A percentile compares a stretch with the other conserved stretches of the same genome.
Evolutionary conservation across 129 eudicot species (phyloP).

Genomic region (Flaveria bidentis): DNA sequence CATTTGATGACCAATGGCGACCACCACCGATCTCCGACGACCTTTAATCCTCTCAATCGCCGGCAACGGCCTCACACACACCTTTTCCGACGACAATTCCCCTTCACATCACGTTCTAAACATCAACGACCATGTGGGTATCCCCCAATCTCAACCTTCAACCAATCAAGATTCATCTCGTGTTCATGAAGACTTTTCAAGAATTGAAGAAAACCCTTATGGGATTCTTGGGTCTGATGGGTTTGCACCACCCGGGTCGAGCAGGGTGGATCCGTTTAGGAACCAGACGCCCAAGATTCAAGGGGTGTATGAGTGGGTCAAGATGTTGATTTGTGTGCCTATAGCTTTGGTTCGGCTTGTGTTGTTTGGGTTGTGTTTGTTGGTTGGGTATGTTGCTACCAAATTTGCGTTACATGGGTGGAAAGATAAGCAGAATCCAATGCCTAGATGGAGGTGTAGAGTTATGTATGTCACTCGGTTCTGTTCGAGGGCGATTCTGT

Average conservation of each 20-base stretch:
- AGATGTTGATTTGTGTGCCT: conserved; percentile 68
- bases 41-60: conserved; percentile 26
- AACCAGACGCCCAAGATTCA: conserved; percentile 60
- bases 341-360: conserved; percentile 59
- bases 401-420: conserved; percentile 66
- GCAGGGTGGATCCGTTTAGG: conserved; percentile 77
- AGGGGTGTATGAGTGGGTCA: conserved; percentile 88
- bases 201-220: conserved; percentile 45
- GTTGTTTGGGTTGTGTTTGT: conserved; percentile 59
- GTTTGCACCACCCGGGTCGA: conserved; percentile 46
- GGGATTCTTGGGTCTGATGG: conserved; percentile 61
- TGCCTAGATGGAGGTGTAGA: conserved; percentile 89
- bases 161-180: conserved; percentile 7
- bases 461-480: conserved; percentile 84
- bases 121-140: conserved; percentile 35
- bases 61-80: conserved; percentile 43
- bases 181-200: neutral
- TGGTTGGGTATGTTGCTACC: conserved; percentile 72
- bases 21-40: conserved; percentile 35
- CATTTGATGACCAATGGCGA: conserved; percentile 32
- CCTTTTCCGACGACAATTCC: conserved; percentile 29
- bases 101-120: conserved; percentile 49
- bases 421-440: conserved; percentile 77
- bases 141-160: conserved; percentile 14
- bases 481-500: conserved; percentile 69